Evolutionary conservation across 257 asterid species (phyloP), one percentile per base, ranked within the genome.

Genomic region (Euphrasia confusa): DNA sequence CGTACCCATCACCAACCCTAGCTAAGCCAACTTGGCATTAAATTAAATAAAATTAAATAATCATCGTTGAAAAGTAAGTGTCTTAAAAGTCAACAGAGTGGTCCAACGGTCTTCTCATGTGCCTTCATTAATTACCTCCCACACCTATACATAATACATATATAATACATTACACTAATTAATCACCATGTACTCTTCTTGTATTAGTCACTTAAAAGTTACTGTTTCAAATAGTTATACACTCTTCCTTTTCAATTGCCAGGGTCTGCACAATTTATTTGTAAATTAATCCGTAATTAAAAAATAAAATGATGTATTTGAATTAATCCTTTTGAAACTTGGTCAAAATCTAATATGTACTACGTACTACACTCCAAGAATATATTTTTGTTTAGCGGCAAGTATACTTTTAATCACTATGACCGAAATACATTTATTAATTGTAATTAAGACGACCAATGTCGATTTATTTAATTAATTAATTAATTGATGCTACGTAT

Each of bases 51-150:
- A 50, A 50, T 12, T 13, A 5, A 15, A 50, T 4, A 15, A 17
- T 50, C 17, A 27, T 10, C 15, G 56, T 49, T 49, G 55, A 49
- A 49, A 49, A 14, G 55, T 49, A 49, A 49, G 55, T 49, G 26
- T 9, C 56, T 50, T 50, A 50, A 50, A 50, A 50, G 56, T 50
- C 56, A 50, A 50, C 28, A 6, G 5, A 4, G 56, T 50, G 56
- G 56, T 18, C 56, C 56, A 50, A 50, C 12, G 56, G 56, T 50
- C 56, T 50, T 17, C 56, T 15, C 56, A 14, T 18, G 56, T 50
- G 56, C 28, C 56, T 50, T 50, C 56, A 17, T 18, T 11, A 48
- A 5, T 24, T 30, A 47, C 15, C 54, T 13, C 13, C n/a, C 24
- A 21, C 24, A 1, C 24, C 24, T 21, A 21, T 21, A 0, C n/a